These are phyloP conservation scores for Dioscorea dumetorum DNA, from an alignment of 106 monocot genomes.

Conservation along the genomic window DNA sequence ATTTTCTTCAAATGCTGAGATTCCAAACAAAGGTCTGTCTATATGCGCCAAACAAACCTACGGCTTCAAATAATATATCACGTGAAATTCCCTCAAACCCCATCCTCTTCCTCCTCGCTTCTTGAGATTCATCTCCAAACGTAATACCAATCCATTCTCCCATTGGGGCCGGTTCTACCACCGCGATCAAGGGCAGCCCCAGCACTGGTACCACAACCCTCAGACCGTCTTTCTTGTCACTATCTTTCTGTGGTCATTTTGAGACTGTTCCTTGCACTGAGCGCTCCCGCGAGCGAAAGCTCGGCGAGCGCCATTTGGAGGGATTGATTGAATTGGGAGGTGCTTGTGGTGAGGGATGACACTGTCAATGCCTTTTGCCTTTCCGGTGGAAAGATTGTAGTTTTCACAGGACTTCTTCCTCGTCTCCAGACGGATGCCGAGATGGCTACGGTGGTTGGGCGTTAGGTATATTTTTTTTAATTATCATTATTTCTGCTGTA, in stretches of 20 bases:
- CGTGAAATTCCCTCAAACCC: too few relatives aligned
- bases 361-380: constrained; percentile 74
- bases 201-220: constrained; percentile 50
- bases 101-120: too few relatives aligned
- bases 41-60: too few relatives aligned
- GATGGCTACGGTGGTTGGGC: constrained; percentile 78
- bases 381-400: constrained; percentile 92
- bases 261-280: constrained; percentile 80
- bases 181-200: constrained; percentile 1
- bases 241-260: constrained; percentile 49
- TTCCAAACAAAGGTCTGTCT: too few relatives aligned
- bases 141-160: neutral
- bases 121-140: too few relatives aligned
- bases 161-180: too few relatives aligned
- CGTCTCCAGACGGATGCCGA: constrained; percentile 76
- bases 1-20: too few relatives aligned
- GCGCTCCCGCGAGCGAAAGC: constrained; percentile 78
- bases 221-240: constrained; percentile 22
- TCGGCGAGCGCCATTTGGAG: constrained; percentile 77
- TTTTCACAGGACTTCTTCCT: constrained; percentile 80
- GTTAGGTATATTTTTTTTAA: constrained; percentile 58
- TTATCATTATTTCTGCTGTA: too few relatives aligned
- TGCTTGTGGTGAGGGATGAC: constrained; percentile 70
- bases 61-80: too few relatives aligned
- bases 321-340: constrained; percentile 95